Base-by-base conservation (phyloP, 176 grass and related monocot genomes). In the Zoysia pacifica region DNA sequence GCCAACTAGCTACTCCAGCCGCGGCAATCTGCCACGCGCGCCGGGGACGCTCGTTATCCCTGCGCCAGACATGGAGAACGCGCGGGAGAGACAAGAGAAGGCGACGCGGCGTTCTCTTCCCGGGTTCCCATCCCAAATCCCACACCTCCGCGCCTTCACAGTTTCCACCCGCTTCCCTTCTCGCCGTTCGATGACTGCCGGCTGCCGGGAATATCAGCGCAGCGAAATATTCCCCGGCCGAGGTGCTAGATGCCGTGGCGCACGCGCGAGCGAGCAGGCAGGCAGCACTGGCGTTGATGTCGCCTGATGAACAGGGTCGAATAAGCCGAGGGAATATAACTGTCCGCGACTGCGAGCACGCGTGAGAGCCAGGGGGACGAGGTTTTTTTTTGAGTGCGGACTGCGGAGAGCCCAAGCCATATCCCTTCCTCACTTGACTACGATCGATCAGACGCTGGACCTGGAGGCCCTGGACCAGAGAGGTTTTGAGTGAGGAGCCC, bases 401-500 rank as follows among this genome's bases (percentile, higher is more conserved):
- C 28, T 28, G 28, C 28, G 28, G 28, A 28, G 28, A 28, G 28
- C 28, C 28, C 28, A 28, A 28, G 28, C 28, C 13, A 20, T 65
- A 38, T 11, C 11, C 43, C 15, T 40, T 11, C 12, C 50, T 52
- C 1, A 18, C 12, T 42, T 73, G 49, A 50, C 15, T 20, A 56
- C 16, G 39, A 46, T 16, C 16, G 39, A 46, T 16, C 64, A 20
- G 18, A 64, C 16, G 5, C 46, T 8, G 47, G 44, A 56, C 45
- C 45, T 47, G 45, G 45, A 11, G 7, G 8, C 15, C 53, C 15
- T 18, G 42, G 18, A 69, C 11, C 28, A 28, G 0, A 28, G 0
- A 28, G 28, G 42, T 37, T 6, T 81, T 53, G 78, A 81, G 85
- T 64, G 65, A 46, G 85, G 44, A 87, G 47, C 73, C 56, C 59